Conservation (phyloP, 139 green algal species). For the Haematococcus sp. region DNA sequence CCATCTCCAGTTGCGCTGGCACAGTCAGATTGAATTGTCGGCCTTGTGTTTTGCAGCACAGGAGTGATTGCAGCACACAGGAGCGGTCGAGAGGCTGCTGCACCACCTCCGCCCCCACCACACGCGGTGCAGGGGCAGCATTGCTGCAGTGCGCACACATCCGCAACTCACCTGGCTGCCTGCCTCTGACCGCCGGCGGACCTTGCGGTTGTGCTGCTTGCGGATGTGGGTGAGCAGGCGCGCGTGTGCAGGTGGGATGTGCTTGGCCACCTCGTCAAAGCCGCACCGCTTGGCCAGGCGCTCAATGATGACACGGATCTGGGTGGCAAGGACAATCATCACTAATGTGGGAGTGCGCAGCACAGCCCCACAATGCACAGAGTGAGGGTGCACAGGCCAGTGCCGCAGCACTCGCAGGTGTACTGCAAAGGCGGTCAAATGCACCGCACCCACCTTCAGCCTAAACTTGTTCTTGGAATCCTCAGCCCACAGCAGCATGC, state of each 20-base stretch:
- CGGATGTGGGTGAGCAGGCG: conserved; percentile 89
- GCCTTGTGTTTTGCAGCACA: no score
- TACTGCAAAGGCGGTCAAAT: background rate
- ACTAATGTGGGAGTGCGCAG: background rate
- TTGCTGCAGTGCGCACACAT: no score
- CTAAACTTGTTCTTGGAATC: conserved; percentile 91
- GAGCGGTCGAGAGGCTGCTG: no score
- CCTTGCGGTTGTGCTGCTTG: conserved; percentile 63
- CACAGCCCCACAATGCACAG: background rate
- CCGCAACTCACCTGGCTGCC: conserved; percentile 44
- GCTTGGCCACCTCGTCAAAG: conserved; percentile 74
- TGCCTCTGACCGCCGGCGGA: conserved; percentile 29
- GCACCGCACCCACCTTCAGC: conserved; percentile 4
- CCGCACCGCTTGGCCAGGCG: conserved; percentile 81
- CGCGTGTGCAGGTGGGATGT: conserved; percentile 71
- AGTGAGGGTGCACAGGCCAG: background rate
- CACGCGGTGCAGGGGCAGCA: no score
- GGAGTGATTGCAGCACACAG: no score
- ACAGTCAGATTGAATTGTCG: no score
- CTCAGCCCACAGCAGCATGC: conserved; percentile 84
- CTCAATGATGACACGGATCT: conserved; percentile 88
- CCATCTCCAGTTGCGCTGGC: no score
- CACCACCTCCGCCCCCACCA: no score
- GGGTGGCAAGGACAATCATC: background rate
- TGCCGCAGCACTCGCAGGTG: no score